Evolutionary conservation across 257 asterid genomes (phyloP), one percentile per base, ranked within the genome.

Genomic region (Solanum pennellii): DNA sequence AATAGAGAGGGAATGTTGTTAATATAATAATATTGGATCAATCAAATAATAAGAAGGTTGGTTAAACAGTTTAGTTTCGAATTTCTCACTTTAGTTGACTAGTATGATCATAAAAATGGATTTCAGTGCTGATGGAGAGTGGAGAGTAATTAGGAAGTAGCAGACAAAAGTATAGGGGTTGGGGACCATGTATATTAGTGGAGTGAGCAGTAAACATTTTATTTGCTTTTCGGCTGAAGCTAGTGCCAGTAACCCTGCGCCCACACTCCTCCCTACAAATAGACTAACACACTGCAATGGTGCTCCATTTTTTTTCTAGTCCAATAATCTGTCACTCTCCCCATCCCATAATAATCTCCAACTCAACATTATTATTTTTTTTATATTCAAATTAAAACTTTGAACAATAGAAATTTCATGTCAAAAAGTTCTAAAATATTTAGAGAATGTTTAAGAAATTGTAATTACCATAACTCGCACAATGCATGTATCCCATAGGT

Each of bases 1-100:
- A 33, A 59, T 12, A 44, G 66, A 88, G 79, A 59, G 80, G 86
- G 93, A 90, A 90, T 91, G 93, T 91, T 89, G 89, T 52, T 20
- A 49, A 49, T 37, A 74, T 23, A 37, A n/a, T 86, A 86, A 42
- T 73, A 79, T 87, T 84, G 33, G 77, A 18, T 62, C 82, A 45
- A 65, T 65, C 39, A 69, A 80, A 52, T 52, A 3, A 79, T 21
- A 76, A 49, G 85, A 49, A 82, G 86, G 86, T 83, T 84, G 79
- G 89, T 65, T 77, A 60, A 13, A 25, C 13, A 31, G 42, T 31
- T 33, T 33, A 71, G 42, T 31, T 71, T 71, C 76, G n/a, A 71
- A 31, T 31, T 69, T 69, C 3, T 69, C 76, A 69, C 87, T 60
- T 65, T 25, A 65, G 23, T 4, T 31, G 4, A 15, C 3, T 49